Evolutionary conservation across 1,284 basidiomycete species (phyloP).

Genomic region (Anthracocystis walkeri): DNA sequence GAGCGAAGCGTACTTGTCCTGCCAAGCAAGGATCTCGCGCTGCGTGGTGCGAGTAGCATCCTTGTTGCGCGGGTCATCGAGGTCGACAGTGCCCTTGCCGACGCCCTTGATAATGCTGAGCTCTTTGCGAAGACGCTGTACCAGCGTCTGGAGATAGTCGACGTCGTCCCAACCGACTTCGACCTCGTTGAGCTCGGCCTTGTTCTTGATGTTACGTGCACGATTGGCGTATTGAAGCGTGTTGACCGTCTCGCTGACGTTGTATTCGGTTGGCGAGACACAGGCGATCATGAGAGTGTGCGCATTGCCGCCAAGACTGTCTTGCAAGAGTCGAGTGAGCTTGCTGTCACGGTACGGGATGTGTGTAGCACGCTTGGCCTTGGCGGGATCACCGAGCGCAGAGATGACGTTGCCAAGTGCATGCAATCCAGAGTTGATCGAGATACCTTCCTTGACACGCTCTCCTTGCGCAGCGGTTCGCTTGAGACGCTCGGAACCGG

Average conservation of each 20-base stretch:
- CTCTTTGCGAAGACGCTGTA: slow-evolving; percentile 79
- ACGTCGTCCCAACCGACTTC: slow-evolving; percentile 99
- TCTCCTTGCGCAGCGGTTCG: slow-evolving; percentile 79
- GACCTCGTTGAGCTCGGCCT: slow-evolving; percentile 88
- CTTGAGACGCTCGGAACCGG: slow-evolving; percentile 85
- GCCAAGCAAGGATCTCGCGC: slow-evolving; percentile 80
- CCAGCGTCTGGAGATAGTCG: slow-evolving; percentile 83
- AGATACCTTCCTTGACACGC: slow-evolving; percentile 88
- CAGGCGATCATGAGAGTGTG: slow-evolving; percentile 99
- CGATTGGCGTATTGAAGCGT: slow-evolving; percentile 98
- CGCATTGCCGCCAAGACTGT: slow-evolving; percentile 97
- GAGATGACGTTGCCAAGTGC: slow-evolving; percentile 98
- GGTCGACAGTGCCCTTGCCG: slow-evolving; percentile 45
- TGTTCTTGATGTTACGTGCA: slow-evolving; percentile 96
- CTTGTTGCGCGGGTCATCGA: slow-evolving; percentile 37
- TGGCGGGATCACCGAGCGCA: slow-evolving; percentile 91
- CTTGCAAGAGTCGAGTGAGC: slow-evolving; percentile 90
- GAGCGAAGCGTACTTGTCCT: slow-evolving; percentile 83
- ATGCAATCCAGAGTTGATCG: slow-evolving; percentile 92
- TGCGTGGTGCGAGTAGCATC: slow-evolving; percentile 43
- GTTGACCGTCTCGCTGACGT: slow-evolving; percentile 92
- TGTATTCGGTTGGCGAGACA: slow-evolving; percentile 94
- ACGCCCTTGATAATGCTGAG: slow-evolving; percentile 81
- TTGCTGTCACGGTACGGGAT: slow-evolving; percentile 98
- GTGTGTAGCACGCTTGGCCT: slow-evolving; percentile 74